phyloP scores from a whole-genome alignment of 768 basidiomycete genomes.

The Leccinellum albellum region DNA sequence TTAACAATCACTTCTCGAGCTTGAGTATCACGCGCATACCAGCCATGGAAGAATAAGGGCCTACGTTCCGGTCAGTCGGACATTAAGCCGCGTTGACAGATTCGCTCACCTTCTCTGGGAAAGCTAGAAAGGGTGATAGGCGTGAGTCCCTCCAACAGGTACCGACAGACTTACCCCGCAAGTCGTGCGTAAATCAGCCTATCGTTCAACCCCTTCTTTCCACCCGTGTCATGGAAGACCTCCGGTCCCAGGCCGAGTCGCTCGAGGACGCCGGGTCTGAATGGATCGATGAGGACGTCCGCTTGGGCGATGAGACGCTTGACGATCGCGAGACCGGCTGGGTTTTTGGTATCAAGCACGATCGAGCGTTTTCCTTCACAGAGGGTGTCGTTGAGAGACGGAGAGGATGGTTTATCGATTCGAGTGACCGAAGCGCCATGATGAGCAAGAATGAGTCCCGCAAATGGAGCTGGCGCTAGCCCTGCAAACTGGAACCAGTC shows the following conservation, averaged over 20 bases:
- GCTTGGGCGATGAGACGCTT: constrained; percentile 57
- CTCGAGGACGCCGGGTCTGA: constrained; percentile 80
- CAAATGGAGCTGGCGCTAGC: constrained; percentile 77
- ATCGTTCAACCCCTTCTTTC: constrained; percentile 50
- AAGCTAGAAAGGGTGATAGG: constrained; percentile 39
- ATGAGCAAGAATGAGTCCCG: constrained; percentile 74
- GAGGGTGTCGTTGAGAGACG: constrained; percentile 46
- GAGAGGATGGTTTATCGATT: constrained; percentile 57
- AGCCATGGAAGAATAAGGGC: constrained; percentile 72
- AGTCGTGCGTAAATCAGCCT: constrained; percentile 71
- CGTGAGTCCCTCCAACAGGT: not conserved
- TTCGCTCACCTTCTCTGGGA: constrained; percentile 50
- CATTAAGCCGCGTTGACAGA: not conserved
- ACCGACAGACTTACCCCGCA: constrained; percentile 51
- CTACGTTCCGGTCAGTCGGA: constrained; percentile 35
- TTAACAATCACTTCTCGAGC: not conserved
- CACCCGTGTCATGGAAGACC: constrained; percentile 54
- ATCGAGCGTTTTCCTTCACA: constrained; percentile 76
- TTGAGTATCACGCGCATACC: constrained; percentile 38
- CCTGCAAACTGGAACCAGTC: constrained; percentile 61
- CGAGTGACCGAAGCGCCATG: constrained; percentile 75
- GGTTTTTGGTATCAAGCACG: constrained; percentile 60
- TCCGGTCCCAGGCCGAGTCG: constrained; percentile 72
- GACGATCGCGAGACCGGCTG: constrained; percentile 52
- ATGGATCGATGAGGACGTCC: constrained; percentile 84